These are phyloP conservation scores for Geum urbanum DNA, from an alignment of 306 rosid species.

Conservation along the genomic window DNA sequence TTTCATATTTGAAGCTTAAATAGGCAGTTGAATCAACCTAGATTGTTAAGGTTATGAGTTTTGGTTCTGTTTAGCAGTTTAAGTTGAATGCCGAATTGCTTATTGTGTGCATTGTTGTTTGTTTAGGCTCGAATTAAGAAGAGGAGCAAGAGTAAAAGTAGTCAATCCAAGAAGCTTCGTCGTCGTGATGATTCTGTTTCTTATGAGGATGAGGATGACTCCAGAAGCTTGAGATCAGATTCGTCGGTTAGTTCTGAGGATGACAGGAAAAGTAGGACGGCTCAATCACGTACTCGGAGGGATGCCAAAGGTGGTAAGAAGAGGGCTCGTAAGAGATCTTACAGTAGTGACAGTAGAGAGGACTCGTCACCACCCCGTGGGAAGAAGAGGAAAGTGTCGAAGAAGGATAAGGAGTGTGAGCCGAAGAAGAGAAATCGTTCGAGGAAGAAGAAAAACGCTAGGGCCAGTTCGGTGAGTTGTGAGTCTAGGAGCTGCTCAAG, in stretches of 20 bases:
- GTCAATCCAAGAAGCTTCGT: conserved; percentile 63
- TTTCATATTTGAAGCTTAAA: not conserved
- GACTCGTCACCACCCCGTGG: conserved; percentile 31
- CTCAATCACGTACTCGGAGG: conserved; percentile 41
- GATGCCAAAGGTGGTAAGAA: conserved; percentile 46
- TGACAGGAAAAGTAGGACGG: conserved; percentile 43
- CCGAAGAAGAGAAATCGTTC: conserved; percentile 33
- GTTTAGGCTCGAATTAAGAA: conserved; percentile 47
- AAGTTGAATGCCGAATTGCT: not conserved
- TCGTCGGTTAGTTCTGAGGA: conserved; percentile 56
- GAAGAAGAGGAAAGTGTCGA: conserved; percentile 53
- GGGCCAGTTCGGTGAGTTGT: conserved; percentile 36
- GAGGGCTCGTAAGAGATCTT: conserved; percentile 41
- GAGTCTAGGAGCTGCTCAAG: conserved; percentile 48
- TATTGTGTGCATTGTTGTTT: conserved; percentile 22
- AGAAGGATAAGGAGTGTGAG: conserved; percentile 42
- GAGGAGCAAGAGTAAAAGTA: conserved; percentile 44
- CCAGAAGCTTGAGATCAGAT: conserved; percentile 32
- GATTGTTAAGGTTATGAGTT: not conserved
- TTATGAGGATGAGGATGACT: conserved; percentile 45
- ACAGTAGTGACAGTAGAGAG: conserved; percentile 43
- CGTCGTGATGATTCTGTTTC: conserved; percentile 43
- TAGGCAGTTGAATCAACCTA: not conserved
- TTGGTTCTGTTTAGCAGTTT: not conserved
- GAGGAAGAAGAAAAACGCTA: conserved; percentile 57